These are phyloP conservation scores for Phoenix dactylifera DNA, from an alignment of 176 grass and related monocot species.

Conservation along the genomic window DNA sequence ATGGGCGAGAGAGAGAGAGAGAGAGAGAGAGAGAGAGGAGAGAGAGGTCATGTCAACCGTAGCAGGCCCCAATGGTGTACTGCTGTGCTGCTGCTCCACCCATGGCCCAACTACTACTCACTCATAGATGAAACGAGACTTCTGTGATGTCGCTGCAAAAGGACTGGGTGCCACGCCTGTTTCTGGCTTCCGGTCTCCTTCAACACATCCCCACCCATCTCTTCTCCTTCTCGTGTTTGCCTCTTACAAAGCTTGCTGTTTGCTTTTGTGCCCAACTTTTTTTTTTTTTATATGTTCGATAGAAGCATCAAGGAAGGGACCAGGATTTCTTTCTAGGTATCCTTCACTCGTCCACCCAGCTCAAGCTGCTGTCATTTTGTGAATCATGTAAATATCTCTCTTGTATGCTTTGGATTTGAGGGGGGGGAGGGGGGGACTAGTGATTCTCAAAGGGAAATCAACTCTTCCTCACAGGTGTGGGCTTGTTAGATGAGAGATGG, in stretches of 20 bases:
- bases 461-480: too few species aligned
- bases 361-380: too few species aligned
- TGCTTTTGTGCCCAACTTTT: too few species aligned
- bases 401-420: too few species aligned
- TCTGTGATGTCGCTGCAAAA: neutral
- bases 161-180: neutral
- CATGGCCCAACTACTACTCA: neutral
- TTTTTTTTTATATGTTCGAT: too few species aligned
- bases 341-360: too few species aligned
- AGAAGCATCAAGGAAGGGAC: neutral
- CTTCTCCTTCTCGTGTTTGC: neutral
- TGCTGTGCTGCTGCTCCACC: neutral
- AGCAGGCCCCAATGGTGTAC: neutral
- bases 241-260: neutral
- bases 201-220: neutral
- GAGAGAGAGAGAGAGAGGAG: neutral
- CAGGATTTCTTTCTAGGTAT: too few species aligned
- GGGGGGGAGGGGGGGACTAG: too few species aligned
- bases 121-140: constrained; percentile 7
- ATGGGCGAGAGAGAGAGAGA: neutral
- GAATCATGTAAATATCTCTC: too few species aligned
- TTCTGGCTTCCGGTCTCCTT: neutral
- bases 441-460: too few species aligned
- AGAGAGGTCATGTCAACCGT: neutral
- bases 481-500: too few species aligned